phyloP scores from a whole-genome alignment of 202 grass and related monocot species.

The Saccharum hybrid region DNA sequence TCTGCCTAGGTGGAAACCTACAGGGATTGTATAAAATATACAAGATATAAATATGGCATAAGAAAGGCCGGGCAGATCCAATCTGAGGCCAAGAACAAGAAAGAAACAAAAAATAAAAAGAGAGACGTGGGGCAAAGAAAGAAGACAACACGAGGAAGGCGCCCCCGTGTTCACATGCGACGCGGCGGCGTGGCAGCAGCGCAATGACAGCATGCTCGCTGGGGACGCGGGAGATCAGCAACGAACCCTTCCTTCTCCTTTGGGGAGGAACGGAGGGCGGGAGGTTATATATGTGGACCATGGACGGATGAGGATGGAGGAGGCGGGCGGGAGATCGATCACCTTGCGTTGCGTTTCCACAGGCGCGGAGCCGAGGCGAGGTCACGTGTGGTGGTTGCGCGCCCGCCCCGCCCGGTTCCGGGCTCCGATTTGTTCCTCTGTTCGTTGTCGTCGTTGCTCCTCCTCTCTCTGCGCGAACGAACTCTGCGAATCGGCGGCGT shows the following conservation, averaged over 20 bases:
- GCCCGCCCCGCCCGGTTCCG: conserved; percentile 20
- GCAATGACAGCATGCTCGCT: conserved; percentile 4
- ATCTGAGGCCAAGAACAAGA: conserved; percentile 28
- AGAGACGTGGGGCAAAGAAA: neutral
- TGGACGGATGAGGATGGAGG: neutral
- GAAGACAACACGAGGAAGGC: conserved; percentile 31
- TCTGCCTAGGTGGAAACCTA: conserved; percentile 28
- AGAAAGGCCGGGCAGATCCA: conserved; percentile 28
- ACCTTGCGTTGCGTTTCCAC: neutral
- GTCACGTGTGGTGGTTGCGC: conserved; percentile 8
- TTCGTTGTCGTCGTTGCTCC: neutral
- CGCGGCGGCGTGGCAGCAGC: conserved; percentile 5
- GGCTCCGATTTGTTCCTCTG: neutral
- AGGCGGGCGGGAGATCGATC: neutral
- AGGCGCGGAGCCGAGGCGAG: neutral
- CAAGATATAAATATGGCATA: neutral
- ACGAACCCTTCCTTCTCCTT: neutral
- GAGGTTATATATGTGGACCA: neutral
- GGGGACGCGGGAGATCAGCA: neutral
- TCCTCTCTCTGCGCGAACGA: neutral
- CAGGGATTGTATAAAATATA: neutral
- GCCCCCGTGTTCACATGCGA: conserved; percentile 45
- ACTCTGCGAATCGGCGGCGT: conserved; percentile 50
- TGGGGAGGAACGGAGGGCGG: neutral
- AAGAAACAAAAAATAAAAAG: neutral